Evolutionary conservation across 768 basidiomycete genomes (phyloP).

Genomic region (Tulasnella sp.): DNA sequence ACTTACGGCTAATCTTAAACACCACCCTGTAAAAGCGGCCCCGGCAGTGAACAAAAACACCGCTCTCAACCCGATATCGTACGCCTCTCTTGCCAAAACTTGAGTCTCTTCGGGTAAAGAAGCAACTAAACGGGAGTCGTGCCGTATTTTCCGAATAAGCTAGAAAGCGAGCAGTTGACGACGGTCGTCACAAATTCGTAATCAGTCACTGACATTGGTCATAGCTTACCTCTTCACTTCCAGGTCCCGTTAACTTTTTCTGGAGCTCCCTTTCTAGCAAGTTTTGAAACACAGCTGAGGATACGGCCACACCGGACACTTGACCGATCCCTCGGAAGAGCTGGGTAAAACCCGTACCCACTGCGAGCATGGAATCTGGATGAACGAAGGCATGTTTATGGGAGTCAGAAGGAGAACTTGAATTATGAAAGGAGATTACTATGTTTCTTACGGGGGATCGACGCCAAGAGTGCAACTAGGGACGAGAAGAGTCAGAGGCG

Average conservation of each 20-base stretch:
- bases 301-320: slow-evolving; percentile 70
- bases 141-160: slow-evolving; percentile 64
- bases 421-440: neutral
- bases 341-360: slow-evolving; percentile 70
- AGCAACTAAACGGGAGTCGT: slow-evolving; percentile 59
- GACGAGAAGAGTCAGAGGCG: slow-evolving; percentile 22
- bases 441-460: slow-evolving; percentile 59
- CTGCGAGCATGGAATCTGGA: slow-evolving; percentile 62
- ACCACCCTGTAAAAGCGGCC: slow-evolving; percentile 62
- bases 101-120: slow-evolving; percentile 58
- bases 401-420: neutral
- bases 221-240: slow-evolving; percentile 58
- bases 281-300: slow-evolving; percentile 69
- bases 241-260: slow-evolving; percentile 55
- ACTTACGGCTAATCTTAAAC: slow-evolving; percentile 63
- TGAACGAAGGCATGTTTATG: neutral
- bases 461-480: slow-evolving; percentile 65
- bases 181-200: neutral
- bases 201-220: slow-evolving; percentile 34
- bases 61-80: slow-evolving; percentile 59
- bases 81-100: slow-evolving; percentile 60
- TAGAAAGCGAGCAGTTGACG: slow-evolving; percentile 38
- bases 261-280: slow-evolving; percentile 58
- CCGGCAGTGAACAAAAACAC: slow-evolving; percentile 67
- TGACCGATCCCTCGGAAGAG: slow-evolving; percentile 74